These are phyloP conservation scores for Striga hermonthica DNA, from an alignment of 305 asterid genomes.

Conservation along the genomic window DNA sequence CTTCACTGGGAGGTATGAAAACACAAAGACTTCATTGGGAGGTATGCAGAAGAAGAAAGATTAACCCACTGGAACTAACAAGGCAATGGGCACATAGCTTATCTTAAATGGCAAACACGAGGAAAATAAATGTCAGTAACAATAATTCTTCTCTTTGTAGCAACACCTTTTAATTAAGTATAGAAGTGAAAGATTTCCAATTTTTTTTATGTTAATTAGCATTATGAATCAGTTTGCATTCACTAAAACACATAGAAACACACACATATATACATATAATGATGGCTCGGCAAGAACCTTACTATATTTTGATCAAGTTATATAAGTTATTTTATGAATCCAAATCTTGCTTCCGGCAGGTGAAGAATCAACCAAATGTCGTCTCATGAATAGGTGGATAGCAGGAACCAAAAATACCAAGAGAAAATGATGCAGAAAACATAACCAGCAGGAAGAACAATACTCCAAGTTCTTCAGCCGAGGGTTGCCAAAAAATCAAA, in stretches of 20 bases:
- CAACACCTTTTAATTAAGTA: too few species aligned
- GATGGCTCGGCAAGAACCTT: conserved; percentile 10
- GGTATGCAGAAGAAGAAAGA: conserved; percentile 5
- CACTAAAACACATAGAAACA: neutral
- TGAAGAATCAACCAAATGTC: conserved; percentile 5
- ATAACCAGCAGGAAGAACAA: conserved; percentile 22
- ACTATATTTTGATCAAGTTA: neutral
- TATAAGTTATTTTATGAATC: neutral
- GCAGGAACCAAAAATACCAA: neutral
- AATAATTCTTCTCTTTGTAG: too few species aligned
- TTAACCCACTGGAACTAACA: neutral
- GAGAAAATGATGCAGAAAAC: conserved; percentile 4
- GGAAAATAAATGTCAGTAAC: neutral
- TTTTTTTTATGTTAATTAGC: neutral
- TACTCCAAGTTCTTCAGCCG: conserved; percentile 7
- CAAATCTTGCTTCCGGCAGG: neutral
- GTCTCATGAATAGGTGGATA: neutral
- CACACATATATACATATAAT: neutral
- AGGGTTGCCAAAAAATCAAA: neutral
- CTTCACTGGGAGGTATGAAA: too few species aligned
- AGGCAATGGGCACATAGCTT: neutral
- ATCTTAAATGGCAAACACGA: neutral
- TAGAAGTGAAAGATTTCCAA: too few species aligned
- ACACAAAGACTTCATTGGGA: conserved; percentile 16
- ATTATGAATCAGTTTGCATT: neutral